Base-by-base conservation (phyloP, 192 early-diverging fungal species). In the Backusella luteola region DNA sequence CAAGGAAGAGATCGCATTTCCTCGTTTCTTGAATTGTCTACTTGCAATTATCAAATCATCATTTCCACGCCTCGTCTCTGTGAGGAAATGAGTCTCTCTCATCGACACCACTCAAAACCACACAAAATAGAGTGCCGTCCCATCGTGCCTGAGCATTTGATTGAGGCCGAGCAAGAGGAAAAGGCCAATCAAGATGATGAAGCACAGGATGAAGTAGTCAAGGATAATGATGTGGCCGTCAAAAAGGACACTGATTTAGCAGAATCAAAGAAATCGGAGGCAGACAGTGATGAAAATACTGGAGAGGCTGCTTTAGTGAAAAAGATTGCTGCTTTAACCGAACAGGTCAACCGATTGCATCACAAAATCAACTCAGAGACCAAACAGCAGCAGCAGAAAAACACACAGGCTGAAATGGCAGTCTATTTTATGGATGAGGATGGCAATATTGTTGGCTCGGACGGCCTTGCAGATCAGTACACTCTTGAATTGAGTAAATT, bases 21-120 rank as follows among this genome's bases (percentile, higher is more conserved):
- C 2, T 72, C 80, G 1, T 87, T 94, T 26, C 83, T 84, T 9
- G 96, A 97, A 78, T 74, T 85, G 0, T 77, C 89, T 4, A 87
- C 85, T 0, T 97, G 96, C 81, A 82, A 87, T 46, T 97, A 97
- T 69, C 85, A 91, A 8, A 88, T 96, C 76, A 83, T 91, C n/a
- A 87, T 97, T 19, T 87, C 92, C 72, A 94, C 94, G 2, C 87
- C 90, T 3, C 81, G 84, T 9, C 86, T 96, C 26, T 97, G 96
- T 81, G 84, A 80, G 11, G 90, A 92, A 73, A 67, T 85, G 1
- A 79, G 85, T 26, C 89, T 92, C 76, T 83, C 80, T 68, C 81
- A 75, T 17, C 74, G 77, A 41, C 66, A 77, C 9, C 79, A 79
- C 0, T 81, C 87, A 26, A 74, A 83, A 5, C 80, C 88, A 34